These are phyloP conservation scores for Phytophthora kernoviae DNA, from an alignment of 352 stramenopile genomes.

Conservation along the genomic window DNA sequence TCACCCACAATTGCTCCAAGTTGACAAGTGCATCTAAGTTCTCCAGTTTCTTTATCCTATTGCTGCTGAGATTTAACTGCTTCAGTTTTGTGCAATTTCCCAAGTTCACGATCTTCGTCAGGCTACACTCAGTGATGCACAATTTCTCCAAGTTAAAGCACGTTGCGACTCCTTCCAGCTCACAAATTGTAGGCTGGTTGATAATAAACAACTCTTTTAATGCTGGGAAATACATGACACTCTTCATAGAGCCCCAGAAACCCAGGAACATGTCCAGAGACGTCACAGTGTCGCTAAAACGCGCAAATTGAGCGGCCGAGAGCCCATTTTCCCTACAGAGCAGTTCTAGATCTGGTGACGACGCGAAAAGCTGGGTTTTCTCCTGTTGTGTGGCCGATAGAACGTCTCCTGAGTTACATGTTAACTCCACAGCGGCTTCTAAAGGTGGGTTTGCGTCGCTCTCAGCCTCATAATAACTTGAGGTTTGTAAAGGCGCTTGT, in stretches of 20 bases:
- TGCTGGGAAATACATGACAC: constrained; percentile 63
- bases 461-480: constrained; percentile 11
- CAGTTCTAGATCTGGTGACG: constrained; percentile 56
- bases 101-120: constrained; percentile 56
- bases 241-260: constrained; percentile 77
- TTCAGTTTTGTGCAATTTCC: constrained; percentile 50
- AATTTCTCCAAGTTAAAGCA: constrained; percentile 68
- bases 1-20: constrained; percentile 84
- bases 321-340: constrained; percentile 75
- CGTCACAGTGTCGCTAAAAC: constrained; percentile 39
- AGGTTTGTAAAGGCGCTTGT: constrained; percentile 9
- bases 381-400: constrained; percentile 39
- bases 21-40: constrained; percentile 54
- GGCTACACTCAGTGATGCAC: constrained; percentile 68
- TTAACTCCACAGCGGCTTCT: background rate
- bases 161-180: constrained; percentile 53
- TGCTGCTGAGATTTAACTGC: constrained; percentile 76
- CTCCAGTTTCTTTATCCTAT: constrained; percentile 63
- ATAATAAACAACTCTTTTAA: constrained; percentile 76
- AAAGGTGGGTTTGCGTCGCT: constrained; percentile 4
- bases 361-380: constrained; percentile 44
- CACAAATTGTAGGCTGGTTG: constrained; percentile 68
- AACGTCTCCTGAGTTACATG: constrained; percentile 2
- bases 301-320: constrained; percentile 56
- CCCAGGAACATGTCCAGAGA: constrained; percentile 78